These are phyloP conservation scores for Angophora floribunda DNA, from an alignment of 345 rosid species.

Conservation along the genomic window DNA sequence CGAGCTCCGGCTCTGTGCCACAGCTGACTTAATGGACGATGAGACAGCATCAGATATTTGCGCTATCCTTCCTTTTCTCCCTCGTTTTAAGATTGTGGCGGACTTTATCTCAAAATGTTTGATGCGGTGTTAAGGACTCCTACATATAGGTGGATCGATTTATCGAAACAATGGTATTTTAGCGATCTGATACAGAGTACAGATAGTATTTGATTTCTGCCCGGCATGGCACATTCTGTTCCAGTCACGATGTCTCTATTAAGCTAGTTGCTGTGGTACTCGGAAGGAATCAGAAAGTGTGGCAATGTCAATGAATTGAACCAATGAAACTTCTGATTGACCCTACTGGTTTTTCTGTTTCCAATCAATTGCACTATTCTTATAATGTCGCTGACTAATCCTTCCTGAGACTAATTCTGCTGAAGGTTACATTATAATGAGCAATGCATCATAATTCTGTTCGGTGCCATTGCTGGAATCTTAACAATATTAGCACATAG, in stretches of 20 bases:
- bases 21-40: background rate
- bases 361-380: background rate
- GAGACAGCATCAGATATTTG: background rate
- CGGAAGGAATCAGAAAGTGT: background rate
- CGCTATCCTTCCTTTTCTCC: background rate
- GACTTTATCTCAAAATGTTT: background rate
- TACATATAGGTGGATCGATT: background rate
- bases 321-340: background rate
- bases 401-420: background rate
- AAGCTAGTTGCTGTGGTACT: background rate
- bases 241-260: background rate
- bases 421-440: background rate
- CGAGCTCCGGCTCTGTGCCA: fast-evolving
- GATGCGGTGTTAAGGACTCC: background rate
- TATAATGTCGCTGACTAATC: background rate
- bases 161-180: background rate
- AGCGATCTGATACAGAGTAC: background rate
- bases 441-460: background rate
- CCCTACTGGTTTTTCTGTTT: background rate
- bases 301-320: background rate
- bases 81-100: background rate
- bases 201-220: background rate
- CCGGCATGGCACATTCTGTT: background rate
- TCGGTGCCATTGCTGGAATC: background rate
- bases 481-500: background rate